Evolutionary conservation across 768 basidiomycete species (phyloP), one percentile per base, ranked within the genome.

Genomic region (Rhodosporidiobolus odoratus): DNA sequence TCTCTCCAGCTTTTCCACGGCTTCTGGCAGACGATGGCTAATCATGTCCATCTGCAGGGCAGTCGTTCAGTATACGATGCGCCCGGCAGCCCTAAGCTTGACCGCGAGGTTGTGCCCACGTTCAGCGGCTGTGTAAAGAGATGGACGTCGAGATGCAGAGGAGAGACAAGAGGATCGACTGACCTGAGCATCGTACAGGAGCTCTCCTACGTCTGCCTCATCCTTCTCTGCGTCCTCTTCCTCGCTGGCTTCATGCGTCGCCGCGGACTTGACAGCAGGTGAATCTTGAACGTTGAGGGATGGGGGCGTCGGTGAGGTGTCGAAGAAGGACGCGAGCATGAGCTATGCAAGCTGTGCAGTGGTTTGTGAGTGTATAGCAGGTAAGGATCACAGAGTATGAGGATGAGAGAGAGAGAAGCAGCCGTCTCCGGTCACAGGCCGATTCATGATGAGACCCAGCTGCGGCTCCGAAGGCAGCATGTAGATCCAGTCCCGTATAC

Each of bases 141-240:
- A 9, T 27, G 52, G 27, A 7, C 8, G 4, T 27, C 41, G n/a
- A 8, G 7, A 16, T 38, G 27, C 21, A 52, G 54, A n/a, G 23
- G 21, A 35, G 23, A n/a, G 16, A 35, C n/a, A 19, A 6, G 47
- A 1, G 16, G 27, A 25, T 30, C 27, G 17, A 54, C 71, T 40
- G 43, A 72, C 71, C 64, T 73, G 71, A 6, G 71, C 67, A 35
- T 27, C 59, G 41, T 65, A 73, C 2, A 71, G 57, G 6, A 66
- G 34, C 27, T 58, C 61, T 27, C 67, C 61, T 32, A 71, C 62
- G 12, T 58, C 62, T 12, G 37, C n/a, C 6, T 65, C 68, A n/a
- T 64, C 62, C 8, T 65, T 53, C 6, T 66, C 53, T 13, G 40
- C 56, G 17, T 27, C n/a, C 27, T 53, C 52, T 4, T 56, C 54